These are phyloP conservation scores for Limtongia smithiae DNA, from an alignment of 805 yeast species.

Conservation along the genomic window DNA sequence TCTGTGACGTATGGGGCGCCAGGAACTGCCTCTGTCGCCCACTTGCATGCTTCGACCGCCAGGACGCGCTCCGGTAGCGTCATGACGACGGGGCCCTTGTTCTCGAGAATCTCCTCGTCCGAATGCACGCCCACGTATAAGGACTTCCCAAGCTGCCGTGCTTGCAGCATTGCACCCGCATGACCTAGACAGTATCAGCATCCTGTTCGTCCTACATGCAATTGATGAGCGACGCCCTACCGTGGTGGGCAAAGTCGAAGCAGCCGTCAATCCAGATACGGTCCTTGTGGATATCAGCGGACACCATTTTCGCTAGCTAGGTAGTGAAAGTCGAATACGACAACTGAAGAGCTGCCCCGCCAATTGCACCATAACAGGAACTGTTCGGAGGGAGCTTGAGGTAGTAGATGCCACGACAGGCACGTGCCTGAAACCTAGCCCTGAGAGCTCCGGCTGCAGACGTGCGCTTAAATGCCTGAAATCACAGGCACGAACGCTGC, in stretches of 20 bases:
- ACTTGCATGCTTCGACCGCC: constrained; percentile 88
- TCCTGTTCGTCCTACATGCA: background rate
- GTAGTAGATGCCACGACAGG: too few species aligned
- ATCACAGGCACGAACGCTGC: too few species aligned
- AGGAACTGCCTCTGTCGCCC: constrained; percentile 71
- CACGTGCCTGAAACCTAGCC: too few species aligned
- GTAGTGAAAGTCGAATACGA: background rate
- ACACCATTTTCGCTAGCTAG: constrained; percentile 7
- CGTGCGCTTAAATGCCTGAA: too few species aligned
- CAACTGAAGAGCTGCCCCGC: background rate
- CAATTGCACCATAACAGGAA: too few species aligned
- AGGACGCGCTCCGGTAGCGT: constrained; percentile 64
- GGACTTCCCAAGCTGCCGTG: constrained; percentile 74
- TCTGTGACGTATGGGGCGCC: constrained; percentile 93
- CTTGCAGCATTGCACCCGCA: constrained; percentile 94
- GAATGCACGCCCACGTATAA: constrained; percentile 86
- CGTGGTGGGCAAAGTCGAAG: constrained; percentile 96
- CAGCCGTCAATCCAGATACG: constrained; percentile 97
- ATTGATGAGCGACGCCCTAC: constrained; percentile 38
- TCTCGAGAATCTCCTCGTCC: constrained; percentile 74
- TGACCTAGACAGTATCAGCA: constrained; percentile 45
- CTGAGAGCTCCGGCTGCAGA: too few species aligned
- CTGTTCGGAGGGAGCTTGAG: too few species aligned
- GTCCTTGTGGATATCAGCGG: constrained; percentile 20
- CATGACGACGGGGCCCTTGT: constrained; percentile 97